Evolutionary conservation across 106 monocot genomes (phyloP), one percentile per base, ranked within the genome.

Genomic region (Dendrobium huoshanense): DNA sequence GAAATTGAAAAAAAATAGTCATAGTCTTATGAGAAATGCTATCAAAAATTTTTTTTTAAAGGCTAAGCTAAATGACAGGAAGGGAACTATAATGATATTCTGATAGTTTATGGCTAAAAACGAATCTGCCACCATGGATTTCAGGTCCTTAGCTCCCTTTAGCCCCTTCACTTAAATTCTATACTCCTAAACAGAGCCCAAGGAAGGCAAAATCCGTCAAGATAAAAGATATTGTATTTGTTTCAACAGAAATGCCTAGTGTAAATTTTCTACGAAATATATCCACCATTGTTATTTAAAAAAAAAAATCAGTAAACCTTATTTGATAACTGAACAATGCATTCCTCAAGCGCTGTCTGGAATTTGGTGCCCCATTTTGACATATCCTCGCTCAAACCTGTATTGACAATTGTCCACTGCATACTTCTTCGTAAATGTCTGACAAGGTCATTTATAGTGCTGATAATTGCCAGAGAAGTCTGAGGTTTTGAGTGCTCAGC

Each of bases 381-480:
- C 19, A 37, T 86, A 47, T 87, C 88, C 78, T 87, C 86, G 10
- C 64, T 86, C 25, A 85, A 33, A 6, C 72, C 82, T 65, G 74
- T 24, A 42, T 82, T 81, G 79, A 42, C 31, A 67, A 80, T 77
- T 67, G 77, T 79, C 40, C 27, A 79, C 20, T 90, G 92, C 89
- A 94, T 90, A 73, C 78, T 89, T 89, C 82, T 92, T n/a, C 92
- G 80, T 67, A 96, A 84, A 83, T 94, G 92, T 80, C 86, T 92
- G 48, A 94, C 85, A 55, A 96, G 88, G 82, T 94, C 88, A 84
- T 77, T 90, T 82, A 96, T 88, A 80, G 91, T 89, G 75, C 85
- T 77, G 47, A 86, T 83, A 78, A 88, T 85, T 54, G 93, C 88
- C 13, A 86, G 79, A 31, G 96, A 92, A 61, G 85, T 41, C 27